phyloP scores from a whole-genome alignment of 1,139 yeast species.

The Taphrina communis region DNA sequence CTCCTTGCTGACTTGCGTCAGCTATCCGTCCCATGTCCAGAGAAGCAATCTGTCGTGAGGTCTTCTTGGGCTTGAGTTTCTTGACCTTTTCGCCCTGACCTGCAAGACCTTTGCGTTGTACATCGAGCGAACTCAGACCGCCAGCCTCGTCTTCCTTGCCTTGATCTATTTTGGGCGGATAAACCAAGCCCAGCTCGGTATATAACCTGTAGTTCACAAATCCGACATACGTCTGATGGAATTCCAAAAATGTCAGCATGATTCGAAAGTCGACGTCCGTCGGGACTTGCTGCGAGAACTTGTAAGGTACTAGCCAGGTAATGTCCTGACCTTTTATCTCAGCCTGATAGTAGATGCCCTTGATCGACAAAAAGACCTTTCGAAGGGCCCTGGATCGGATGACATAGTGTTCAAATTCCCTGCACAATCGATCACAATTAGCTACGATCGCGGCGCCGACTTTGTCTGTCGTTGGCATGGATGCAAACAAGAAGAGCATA shows the following conservation, averaged over 20 bases:
- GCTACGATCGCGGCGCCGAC: slow-evolving; percentile 78
- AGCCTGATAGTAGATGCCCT: slow-evolving; percentile 97
- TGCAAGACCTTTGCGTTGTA: slow-evolving; percentile 54
- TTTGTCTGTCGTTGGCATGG: slow-evolving; percentile 90
- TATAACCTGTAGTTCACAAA: slow-evolving; percentile 85
- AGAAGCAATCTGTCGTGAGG: slow-evolving; percentile 21
- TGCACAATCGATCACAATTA: slow-evolving; percentile 84
- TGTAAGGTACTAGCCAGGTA: slow-evolving; percentile 96
- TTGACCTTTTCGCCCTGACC: slow-evolving; percentile 36
- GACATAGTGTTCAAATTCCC: slow-evolving; percentile 94
- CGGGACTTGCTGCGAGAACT: slow-evolving; percentile 94
- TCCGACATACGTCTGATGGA: slow-evolving; percentile 88
- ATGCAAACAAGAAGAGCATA: slow-evolving; percentile 91
- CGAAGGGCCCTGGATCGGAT: slow-evolving; percentile 81
- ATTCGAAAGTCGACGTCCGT: slow-evolving; percentile 92
- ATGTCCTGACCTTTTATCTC: slow-evolving; percentile 86
- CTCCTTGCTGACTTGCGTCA: slow-evolving; percentile 49
- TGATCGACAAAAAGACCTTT: slow-evolving; percentile 93
- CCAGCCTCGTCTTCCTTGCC: slow-evolving; percentile 82
- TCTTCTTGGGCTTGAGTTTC: slow-evolving; percentile 40
- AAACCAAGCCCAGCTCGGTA: slow-evolving; percentile 80
- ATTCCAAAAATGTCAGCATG: slow-evolving; percentile 95
- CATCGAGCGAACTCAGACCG: slow-evolving; percentile 81
- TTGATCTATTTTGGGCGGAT: slow-evolving; percentile 85
- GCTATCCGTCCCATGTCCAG: slow-evolving; percentile 48